Evolutionary conservation across 768 basidiomycete species (phyloP).

Genomic region (Lentinula guzmanii): DNA sequence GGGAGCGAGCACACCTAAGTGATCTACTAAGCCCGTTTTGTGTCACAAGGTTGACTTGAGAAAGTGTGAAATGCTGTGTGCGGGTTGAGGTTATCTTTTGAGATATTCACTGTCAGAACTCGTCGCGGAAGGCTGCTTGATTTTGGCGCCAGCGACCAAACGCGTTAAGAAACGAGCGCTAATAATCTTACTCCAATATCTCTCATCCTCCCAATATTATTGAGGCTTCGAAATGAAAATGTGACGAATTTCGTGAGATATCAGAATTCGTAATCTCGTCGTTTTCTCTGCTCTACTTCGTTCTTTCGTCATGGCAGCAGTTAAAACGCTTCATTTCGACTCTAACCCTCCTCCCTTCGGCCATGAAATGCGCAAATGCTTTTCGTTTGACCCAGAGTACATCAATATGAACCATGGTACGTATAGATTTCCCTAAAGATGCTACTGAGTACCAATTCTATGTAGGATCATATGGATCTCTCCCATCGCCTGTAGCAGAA

Average conservation of each 20-base stretch:
- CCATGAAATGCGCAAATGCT: conserved; percentile 46
- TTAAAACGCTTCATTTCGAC: not conserved
- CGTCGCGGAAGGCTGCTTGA: no score
- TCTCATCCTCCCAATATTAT: no score
- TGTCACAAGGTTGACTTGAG: not conserved
- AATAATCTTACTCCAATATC: not conserved
- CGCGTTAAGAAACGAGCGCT: not conserved
- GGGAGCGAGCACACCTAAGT: not conserved
- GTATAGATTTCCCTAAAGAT: conserved; percentile 5
- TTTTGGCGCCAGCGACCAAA: not conserved
- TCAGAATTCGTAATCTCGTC: not conserved
- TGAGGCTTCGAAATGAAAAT: no score
- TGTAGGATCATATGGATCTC: conserved; percentile 54
- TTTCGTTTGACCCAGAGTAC: conserved; percentile 51
- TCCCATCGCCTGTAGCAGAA: conserved; percentile 45
- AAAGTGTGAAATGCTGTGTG: not conserved
- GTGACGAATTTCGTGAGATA: not conserved
- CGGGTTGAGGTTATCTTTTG: no score
- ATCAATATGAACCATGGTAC: conserved; percentile 63
- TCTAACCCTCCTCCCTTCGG: conserved; percentile 35
- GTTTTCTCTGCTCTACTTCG: not conserved
- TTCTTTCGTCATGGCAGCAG: not conserved
- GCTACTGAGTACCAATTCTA: not conserved
- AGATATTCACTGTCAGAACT: no score
- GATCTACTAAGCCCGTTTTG: not conserved